A percentile compares a stretch with the other conserved stretches of the same genome.
Conservation (phyloP, 768 basidiomycete species). For the Trametes gibbosa region DNA sequence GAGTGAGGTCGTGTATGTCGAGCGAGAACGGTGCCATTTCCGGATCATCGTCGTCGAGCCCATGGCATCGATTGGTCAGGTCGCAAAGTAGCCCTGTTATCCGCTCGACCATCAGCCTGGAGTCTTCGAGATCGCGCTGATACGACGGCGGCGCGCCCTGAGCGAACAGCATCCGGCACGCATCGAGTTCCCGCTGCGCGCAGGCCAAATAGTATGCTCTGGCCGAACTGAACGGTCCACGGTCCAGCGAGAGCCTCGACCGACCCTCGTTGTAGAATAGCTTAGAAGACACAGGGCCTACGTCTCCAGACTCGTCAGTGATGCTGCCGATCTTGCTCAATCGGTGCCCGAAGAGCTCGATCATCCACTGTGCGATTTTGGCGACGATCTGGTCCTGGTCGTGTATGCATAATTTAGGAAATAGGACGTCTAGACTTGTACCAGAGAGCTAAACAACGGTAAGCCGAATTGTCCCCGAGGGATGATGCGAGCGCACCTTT, state of each 20-base stretch:
- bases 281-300: constrained; percentile 25
- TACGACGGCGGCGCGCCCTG: constrained; percentile 32
- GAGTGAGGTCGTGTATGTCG: constrained; percentile 29
- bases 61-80: constrained; percentile 28
- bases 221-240: constrained; percentile 31
- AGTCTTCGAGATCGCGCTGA: constrained; percentile 29
- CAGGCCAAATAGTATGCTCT: constrained; percentile 35
- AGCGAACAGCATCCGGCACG: constrained; percentile 29
- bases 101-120: constrained; percentile 30
- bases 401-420: constrained; percentile 22
- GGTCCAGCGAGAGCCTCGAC: constrained; percentile 29
- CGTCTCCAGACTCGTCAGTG: background rate
- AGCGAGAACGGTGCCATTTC: constrained; percentile 32
- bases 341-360: constrained; percentile 27
- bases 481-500: constrained; percentile 19
- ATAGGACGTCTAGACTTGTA: constrained; percentile 26
- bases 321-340: constrained; percentile 33
- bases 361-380: constrained; percentile 30
- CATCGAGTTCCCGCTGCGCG: constrained; percentile 35
- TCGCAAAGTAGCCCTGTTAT: constrained; percentile 30
- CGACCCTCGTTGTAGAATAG: constrained; percentile 32
- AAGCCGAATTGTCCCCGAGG: background rate
- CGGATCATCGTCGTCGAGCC: constrained; percentile 33
- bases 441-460: constrained; percentile 25
- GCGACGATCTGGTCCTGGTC: constrained; percentile 29